A percentile compares a stretch with the other conserved stretches of the same genome.
These are phyloP conservation scores for Alternaria hordeiaustralica DNA, from an alignment of 2,329 filamentous ascomycete genomes.

Conservation along the genomic window DNA sequence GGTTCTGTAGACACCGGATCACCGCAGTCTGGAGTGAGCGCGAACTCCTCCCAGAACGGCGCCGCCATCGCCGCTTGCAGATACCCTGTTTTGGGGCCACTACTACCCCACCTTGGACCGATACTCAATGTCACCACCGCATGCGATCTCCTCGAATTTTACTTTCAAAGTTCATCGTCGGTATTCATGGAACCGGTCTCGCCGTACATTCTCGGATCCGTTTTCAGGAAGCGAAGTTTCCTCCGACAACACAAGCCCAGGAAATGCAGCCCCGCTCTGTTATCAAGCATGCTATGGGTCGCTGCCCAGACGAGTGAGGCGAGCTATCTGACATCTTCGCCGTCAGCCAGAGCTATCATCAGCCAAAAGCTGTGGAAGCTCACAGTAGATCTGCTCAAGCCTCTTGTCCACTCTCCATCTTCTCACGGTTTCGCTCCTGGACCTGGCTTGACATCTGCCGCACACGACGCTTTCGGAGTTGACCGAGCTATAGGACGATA, in stretches of 20 bases:
- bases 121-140: constrained; percentile 82
- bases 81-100: constrained; percentile 84
- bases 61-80: constrained; percentile 51
- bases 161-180: constrained; percentile 88
- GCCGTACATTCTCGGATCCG: constrained; percentile 85
- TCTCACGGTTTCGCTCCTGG: constrained; percentile 60
- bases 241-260: constrained; percentile 82
- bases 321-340: constrained; percentile 79
- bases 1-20: constrained; percentile 46
- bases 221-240: constrained; percentile 88
- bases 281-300: constrained; percentile 96
- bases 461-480: constrained; percentile 79
- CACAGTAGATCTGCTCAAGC: constrained; percentile 82
- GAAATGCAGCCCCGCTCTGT: constrained; percentile 79
- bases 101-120: constrained; percentile 79
- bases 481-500: constrained; percentile 63
- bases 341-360: constrained; percentile 80
- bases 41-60: constrained; percentile 43
- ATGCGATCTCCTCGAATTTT: constrained; percentile 87
- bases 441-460: constrained; percentile 72
- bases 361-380: constrained; percentile 88
- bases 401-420: constrained; percentile 80
- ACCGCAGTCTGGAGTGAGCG: constrained; percentile 44
- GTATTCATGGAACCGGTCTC: constrained; percentile 88
- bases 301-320: constrained; percentile 91